phyloP scores from a whole-genome alignment of 73 alveolate species.

The Tetrahymena borealis region DNA sequence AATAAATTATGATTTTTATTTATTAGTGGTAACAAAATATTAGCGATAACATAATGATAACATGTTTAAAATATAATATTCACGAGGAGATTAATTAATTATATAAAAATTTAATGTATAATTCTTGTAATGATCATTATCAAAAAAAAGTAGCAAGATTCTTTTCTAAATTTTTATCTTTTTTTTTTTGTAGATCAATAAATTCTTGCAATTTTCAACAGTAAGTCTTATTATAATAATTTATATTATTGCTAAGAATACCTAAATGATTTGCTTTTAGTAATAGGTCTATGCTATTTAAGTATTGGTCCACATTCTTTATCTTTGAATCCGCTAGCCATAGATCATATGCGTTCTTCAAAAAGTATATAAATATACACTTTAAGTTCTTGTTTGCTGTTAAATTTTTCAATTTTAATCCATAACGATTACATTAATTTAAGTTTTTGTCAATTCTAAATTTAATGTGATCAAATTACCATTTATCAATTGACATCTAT shows the following conservation, averaged over 20 bases:
- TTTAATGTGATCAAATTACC: neutral
- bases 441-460: neutral
- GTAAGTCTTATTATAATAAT: neutral
- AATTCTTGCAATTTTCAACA: too few relatives aligned
- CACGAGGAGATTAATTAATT: too few relatives aligned
- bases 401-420: neutral
- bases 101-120: too few relatives aligned
- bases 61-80: too few relatives aligned
- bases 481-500: neutral
- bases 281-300: neutral
- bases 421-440: neutral
- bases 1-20: too few relatives aligned
- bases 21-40: too few relatives aligned
- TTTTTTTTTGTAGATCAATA: too few relatives aligned
- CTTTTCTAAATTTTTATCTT: too few relatives aligned
- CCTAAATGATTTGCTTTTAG: neutral
- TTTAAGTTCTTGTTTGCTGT: neutral
- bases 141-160: too few relatives aligned
- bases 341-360: neutral
- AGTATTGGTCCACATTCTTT: neutral
- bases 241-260: neutral
- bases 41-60: too few relatives aligned
- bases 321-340: neutral
- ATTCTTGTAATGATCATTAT: too few relatives aligned
- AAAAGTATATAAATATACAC: neutral